Percentiles rank a stretch among this genome's conserved stretches.
Evolutionary conservation across 768 basidiomycete species (phyloP).

Genomic region (Boletus vermiculosoides): DNA sequence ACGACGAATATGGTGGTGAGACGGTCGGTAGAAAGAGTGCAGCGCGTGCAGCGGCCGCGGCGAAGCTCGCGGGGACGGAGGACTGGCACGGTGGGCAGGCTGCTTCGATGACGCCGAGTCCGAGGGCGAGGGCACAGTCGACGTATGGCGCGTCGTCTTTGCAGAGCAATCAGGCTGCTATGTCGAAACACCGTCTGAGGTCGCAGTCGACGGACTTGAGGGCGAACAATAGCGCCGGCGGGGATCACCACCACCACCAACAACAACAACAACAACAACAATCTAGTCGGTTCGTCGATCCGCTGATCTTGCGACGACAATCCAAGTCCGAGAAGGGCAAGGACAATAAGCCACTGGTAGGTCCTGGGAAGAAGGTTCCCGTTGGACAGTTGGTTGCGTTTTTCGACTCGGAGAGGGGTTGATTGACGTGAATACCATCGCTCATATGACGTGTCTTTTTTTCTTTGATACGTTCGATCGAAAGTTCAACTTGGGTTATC

Average conservation of each 20-base stretch:
- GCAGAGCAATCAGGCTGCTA: conserved; percentile 29
- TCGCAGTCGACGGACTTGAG: conserved; percentile 41
- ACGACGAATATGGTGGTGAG: conserved; percentile 35
- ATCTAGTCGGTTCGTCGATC: conserved; percentile 68
- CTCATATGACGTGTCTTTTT: neutral
- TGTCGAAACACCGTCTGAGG: conserved; percentile 32
- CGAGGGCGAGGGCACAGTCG: conserved; percentile 55
- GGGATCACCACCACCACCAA: neutral
- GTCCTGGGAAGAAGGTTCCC: conserved; percentile 57
- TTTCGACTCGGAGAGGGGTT: conserved; percentile 51
- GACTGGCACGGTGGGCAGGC: conserved; percentile 13
- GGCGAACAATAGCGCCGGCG: conserved; percentile 15
- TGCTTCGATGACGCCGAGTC: conserved; percentile 13
- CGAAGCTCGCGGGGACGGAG: conserved; percentile 33
- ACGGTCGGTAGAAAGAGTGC: conserved; percentile 58
- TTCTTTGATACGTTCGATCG: neutral
- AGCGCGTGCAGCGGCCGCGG: conserved; percentile 32
- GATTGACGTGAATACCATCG: neutral
- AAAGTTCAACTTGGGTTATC: neutral
- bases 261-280: no score
- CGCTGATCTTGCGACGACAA: conserved; percentile 67
- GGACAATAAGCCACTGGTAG: conserved; percentile 40
- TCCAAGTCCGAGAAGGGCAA: conserved; percentile 44
- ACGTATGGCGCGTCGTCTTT: conserved; percentile 44
- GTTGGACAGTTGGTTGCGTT: conserved; percentile 82